phyloP scores from a whole-genome alignment of 768 basidiomycete genomes.

The Collybiopsis confluens region DNA sequence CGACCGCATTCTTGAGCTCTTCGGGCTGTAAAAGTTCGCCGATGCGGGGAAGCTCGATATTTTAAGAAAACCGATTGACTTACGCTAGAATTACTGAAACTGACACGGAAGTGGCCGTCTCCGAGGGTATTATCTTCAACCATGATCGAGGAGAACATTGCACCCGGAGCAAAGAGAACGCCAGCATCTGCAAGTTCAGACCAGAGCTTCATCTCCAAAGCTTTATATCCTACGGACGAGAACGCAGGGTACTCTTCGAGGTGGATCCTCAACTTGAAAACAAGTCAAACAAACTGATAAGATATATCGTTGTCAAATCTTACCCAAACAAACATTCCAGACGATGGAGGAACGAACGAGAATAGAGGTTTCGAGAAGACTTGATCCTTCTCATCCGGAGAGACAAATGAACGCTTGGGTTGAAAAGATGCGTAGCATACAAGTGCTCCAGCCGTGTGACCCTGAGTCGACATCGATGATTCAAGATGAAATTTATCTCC shows the following conservation, averaged over 20 bases:
- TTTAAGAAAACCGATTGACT: conserved; percentile 13
- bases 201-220: conserved; percentile 59
- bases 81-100: conserved; percentile 53
- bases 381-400: conserved; percentile 36
- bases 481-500: conserved; percentile 59
- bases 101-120: conserved; percentile 52
- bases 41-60: not conserved
- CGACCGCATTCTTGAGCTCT: conserved; percentile 42
- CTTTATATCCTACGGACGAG: conserved; percentile 29
- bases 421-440: conserved; percentile 44
- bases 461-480: conserved; percentile 22
- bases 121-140: conserved; percentile 16
- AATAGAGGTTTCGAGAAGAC: conserved; percentile 35
- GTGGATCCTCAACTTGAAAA: conserved; percentile 53
- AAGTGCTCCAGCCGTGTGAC: conserved; percentile 31
- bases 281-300: not conserved
- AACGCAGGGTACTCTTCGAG: conserved; percentile 52
- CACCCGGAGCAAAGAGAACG: conserved; percentile 50
- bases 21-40: conserved; percentile 20
- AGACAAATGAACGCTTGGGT: conserved; percentile 14
- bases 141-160: conserved; percentile 37
- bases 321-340: conserved; percentile 86
- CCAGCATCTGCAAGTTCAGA: conserved; percentile 53
- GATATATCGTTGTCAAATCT: not conserved
- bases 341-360: conserved; percentile 68